A percentile compares a stretch with the other conserved stretches of the same genome.
Conservation (phyloP, 306 rosid species). For the Prunus mume region DNA sequence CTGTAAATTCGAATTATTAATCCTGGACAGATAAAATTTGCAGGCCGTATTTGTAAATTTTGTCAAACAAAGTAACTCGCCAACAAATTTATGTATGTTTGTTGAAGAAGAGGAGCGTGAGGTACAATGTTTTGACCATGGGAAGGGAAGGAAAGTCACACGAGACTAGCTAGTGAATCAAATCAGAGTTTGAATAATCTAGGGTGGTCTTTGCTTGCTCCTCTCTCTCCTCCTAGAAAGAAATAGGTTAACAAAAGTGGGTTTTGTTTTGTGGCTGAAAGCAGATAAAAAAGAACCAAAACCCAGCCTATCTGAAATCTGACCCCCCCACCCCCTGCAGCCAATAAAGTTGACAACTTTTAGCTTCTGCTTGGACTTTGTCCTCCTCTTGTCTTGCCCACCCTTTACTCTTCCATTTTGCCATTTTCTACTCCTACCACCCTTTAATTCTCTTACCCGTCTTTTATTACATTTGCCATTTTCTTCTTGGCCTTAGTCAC, state of each 20-base stretch:
- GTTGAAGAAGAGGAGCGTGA: no score
- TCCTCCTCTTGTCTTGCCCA: no score
- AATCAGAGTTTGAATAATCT: no score
- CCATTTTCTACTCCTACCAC: background rate
- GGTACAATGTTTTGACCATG: no score
- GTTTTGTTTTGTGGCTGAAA: slow-evolving; percentile 15
- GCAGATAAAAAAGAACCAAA: background rate
- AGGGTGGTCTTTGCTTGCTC: no score
- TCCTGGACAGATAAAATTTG: background rate
- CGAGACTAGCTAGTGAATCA: no score
- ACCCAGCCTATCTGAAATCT: background rate
- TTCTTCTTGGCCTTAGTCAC: background rate
- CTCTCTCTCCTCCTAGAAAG: background rate
- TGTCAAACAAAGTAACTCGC: no score
- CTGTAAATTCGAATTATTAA: background rate
- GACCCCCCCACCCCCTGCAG: background rate
- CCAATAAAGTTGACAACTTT: slow-evolving; percentile 14
- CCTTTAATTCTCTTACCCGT: background rate
- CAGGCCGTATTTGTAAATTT: background rate
- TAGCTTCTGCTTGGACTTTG: slow-evolving; percentile 10
- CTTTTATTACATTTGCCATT: slow-evolving; percentile 4
- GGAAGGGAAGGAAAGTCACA: no score
- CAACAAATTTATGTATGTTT: background rate
- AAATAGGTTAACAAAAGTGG: background rate
- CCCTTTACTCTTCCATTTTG: background rate